Evolutionary conservation across 306 rosid genomes (phyloP), one percentile per base, ranked within the genome.

Genomic region (Boehmeria nivea): DNA sequence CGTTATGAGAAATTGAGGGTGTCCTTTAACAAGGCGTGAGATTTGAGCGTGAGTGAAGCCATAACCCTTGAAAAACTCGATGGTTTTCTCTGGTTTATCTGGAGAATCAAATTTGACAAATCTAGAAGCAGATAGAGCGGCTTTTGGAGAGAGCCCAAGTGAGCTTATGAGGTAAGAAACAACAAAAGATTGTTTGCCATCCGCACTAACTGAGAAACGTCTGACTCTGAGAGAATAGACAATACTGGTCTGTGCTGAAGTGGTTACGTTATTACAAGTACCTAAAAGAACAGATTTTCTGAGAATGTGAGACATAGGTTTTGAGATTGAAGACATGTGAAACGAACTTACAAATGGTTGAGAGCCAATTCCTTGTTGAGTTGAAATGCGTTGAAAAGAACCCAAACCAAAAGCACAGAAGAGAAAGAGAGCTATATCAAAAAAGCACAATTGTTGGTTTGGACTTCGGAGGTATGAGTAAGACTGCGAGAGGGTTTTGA

Each of bases 141-240:
- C 3, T 50, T 81, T 20, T 0, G 18, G 77, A 22, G 84, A 57
- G 38, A 81, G 71, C 2, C 70, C 63, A n/a, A 28, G 51, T 0
- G 63, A 55, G 55, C 66, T 45, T 43, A 60, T 17, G 65, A 81
- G 72, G 68, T 77, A 73, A 3, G 86, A 76, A 2, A 69, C 59
- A 0, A 60, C 25, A 28, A 67, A 75, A 2, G n/a, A n/a, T n/a
- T n/a, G n/a, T n/a, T 49, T 8, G 17, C 20, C 8, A n/a, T 40
- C 20, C 10, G 70, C 68, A 44, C 12, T 45, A 17, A 10, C 15
- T 50, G 54, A 50, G 8, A 24, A 19, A 5, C 25, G 51, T 18
- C 36, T 28, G 20, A 44, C 9, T 44, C 19, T 31, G 51, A 4
- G 36, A 6, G 5, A 31, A 31, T n/a, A n/a, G n/a, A n/a, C n/a